A percentile compares a stretch with the other conserved stretches of the same genome.
Conservation (phyloP, 805 yeast species). For the Kodamaea neixiangensis region DNA sequence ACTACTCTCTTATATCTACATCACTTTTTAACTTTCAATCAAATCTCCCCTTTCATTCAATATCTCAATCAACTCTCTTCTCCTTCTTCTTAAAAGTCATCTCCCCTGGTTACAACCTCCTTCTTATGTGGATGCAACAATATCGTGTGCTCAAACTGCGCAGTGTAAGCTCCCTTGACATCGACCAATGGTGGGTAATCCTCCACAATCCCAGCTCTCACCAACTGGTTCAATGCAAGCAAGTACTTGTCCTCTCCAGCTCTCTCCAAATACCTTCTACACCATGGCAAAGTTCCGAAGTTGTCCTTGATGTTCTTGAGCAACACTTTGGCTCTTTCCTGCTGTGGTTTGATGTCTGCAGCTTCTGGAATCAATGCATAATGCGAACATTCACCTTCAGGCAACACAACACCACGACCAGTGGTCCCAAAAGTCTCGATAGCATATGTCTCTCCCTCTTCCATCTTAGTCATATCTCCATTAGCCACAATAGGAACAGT, state of each 20-base stretch:
- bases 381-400: conserved; percentile 93
- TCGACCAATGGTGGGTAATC: conserved; percentile 95
- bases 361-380: conserved; percentile 67
- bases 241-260: conserved; percentile 90
- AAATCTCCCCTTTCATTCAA: not conserved
- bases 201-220: conserved; percentile 81
- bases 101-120: conserved; percentile 95
- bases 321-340: conserved; percentile 70
- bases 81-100: conserved; percentile 60
- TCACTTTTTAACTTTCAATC: not conserved
- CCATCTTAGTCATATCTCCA: conserved; percentile 96
- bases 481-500: conserved; percentile 95
- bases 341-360: conserved; percentile 42
- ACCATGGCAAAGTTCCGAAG: conserved; percentile 95
- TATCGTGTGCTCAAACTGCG: conserved; percentile 95
- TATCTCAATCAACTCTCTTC: not conserved
- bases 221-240: conserved; percentile 81
- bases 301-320: conserved; percentile 69
- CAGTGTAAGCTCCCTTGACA: conserved; percentile 82
- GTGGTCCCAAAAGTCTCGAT: conserved; percentile 98
- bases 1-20: not conserved
- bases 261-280: conserved; percentile 91
- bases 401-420: conserved; percentile 86
- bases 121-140: conserved; percentile 86
- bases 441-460: conserved; percentile 97